Percentiles rank a stretch among this genome's conserved stretches.
Conservation (phyloP, 768 basidiomycete genomes). For the Pholiota conissans region DNA sequence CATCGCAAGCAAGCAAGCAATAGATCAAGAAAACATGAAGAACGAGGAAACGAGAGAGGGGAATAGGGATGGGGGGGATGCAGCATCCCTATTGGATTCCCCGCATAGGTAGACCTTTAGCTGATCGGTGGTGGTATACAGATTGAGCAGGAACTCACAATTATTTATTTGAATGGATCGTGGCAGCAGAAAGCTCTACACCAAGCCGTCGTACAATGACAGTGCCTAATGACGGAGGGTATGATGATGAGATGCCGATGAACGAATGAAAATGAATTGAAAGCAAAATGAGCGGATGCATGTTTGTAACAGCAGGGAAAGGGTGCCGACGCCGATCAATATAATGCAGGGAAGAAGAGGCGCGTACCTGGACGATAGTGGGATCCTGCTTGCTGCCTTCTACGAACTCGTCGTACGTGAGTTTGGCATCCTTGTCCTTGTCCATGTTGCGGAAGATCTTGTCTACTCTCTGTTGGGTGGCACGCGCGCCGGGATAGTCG, state of each 20-base stretch:
- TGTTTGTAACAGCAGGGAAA: no score
- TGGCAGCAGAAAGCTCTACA: conserved; percentile 42
- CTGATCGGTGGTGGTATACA: not conserved
- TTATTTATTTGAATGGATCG: not conserved
- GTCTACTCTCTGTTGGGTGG: conserved; percentile 77
- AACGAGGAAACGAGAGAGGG: not conserved
- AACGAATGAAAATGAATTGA: not conserved
- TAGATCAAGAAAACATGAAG: not conserved
- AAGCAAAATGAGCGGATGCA: conserved; percentile 1
- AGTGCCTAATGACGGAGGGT: conserved; percentile 59
- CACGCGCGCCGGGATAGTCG: no score
- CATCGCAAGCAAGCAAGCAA: not conserved
- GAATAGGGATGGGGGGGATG: not conserved
- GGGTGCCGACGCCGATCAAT: no score
- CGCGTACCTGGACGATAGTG: conserved; percentile 92
- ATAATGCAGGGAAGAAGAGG: no score
- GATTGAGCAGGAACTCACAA: not conserved
- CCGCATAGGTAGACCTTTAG: not conserved
- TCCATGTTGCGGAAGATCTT: conserved; percentile 99
- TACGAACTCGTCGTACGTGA: conserved; percentile 96
- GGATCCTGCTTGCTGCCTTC: conserved; percentile 99
- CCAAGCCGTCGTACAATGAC: conserved; percentile 93
- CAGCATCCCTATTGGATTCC: not conserved
- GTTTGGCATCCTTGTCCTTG: conserved; percentile 86
- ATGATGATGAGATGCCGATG: no score